phyloP scores from a whole-genome alignment of 1,139 yeast genomes.

The Wickerhamomyces sp. region DNA sequence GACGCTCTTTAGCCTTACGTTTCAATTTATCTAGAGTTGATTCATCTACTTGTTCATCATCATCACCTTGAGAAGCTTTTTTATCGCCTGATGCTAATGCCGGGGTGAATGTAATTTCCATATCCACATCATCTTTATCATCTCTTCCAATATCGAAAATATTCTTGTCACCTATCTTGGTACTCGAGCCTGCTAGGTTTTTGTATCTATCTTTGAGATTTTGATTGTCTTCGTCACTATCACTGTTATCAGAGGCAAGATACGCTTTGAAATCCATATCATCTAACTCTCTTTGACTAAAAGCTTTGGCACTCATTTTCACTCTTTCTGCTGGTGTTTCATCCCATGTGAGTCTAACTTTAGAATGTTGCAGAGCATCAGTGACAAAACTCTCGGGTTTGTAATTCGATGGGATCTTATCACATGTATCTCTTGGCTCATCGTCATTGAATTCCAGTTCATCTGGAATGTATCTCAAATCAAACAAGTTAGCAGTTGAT shows the following conservation, averaged over 20 bases:
- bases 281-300: conserved; percentile 86
- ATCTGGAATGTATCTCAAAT: conserved; percentile 87
- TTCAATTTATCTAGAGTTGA: conserved; percentile 76
- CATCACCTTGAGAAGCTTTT: conserved; percentile 15
- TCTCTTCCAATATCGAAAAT: conserved; percentile 29
- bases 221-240: conserved; percentile 38
- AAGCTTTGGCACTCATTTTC: conserved; percentile 74
- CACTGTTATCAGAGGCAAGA: conserved; percentile 82
- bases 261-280: conserved; percentile 97
- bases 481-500: conserved; percentile 92
- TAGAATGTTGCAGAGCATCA: conserved; percentile 90
- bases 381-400: conserved; percentile 84
- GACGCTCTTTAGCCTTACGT: conserved; percentile 90
- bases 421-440: conserved; percentile 68
- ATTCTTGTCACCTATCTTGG: conserved; percentile 32
- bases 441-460: conserved; percentile 81
- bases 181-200: conserved; percentile 48
- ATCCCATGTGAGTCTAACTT: conserved; percentile 94
- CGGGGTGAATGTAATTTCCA: conserved; percentile 95
- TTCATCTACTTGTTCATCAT: conserved; percentile 49
- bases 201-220: conserved; percentile 58
- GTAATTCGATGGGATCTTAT: conserved; percentile 68
- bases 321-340: conserved; percentile 92
- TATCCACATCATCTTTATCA: conserved; percentile 69
- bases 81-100: conserved; percentile 46